Evolutionary conservation across 129 eudicot genomes (phyloP), one percentile per base, ranked within the genome.

Genomic region (Arctium minus): DNA sequence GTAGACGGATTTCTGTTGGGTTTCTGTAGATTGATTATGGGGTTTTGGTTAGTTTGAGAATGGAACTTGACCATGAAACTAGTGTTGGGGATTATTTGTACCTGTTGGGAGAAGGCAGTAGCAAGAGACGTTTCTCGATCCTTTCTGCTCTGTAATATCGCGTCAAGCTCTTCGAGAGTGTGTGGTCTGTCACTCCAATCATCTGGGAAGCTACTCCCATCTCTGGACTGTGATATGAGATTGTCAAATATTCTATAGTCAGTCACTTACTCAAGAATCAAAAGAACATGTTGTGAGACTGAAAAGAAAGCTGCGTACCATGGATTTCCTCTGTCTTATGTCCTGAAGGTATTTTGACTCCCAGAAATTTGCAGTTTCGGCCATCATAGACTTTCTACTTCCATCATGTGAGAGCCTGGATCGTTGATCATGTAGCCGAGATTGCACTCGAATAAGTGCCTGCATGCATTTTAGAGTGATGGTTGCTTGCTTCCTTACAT

Each of bases 401-500:
- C 85, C 95, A 8, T 95, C 97, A 10, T 91, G 97, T 2, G 97
- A 91, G 30, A 88, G 88, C 53, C 94, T 82, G 15, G 89, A 89
- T 12, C 90, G 88, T 77, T 91, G 97, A 64, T 91, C 97, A 12
- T 92, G 91, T 79, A 96, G 80, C 7, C 96, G 86, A 31, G 97
- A 84, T 83, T 96, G 99, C 62, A 96, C 94, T 2, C 93, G 88
- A 22, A 91, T 80, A 65, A 96, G 89, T 13, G 98, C 93, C 32
- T 92, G 94, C 97, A 96, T 96, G 85, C 97, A 93, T 88, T 81
- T 87, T 64, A 93, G 79, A 3, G 99, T 90, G 79, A 89, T 79
- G 65, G 87, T 93, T 8, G 97, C 97, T 88, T 91, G 98, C 79
- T 90, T 96, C 65, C 99, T 60, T 13, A 91, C 93, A 27, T 89